A percentile compares a stretch with the other conserved stretches of the same genome.
Evolutionary conservation across 2,329 filamentous ascomycete species (phyloP).

Genomic region (Botrytis cinerea): DNA sequence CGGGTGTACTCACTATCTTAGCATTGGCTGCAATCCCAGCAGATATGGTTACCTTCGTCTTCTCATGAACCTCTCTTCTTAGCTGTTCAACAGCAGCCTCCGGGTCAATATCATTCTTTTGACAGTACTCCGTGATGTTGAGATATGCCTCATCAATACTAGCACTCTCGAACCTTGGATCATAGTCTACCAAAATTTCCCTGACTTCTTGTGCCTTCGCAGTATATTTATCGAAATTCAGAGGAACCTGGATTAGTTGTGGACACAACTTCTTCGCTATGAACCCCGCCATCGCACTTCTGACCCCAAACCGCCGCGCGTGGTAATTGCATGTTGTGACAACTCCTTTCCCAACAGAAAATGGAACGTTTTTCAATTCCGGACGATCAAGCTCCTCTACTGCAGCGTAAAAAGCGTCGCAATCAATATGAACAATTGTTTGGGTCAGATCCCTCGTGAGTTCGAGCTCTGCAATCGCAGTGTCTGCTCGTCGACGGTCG

Average conservation of each 20-base stretch:
- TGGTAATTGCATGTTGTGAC: conserved; percentile 79
- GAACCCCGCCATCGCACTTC: conserved; percentile 94
- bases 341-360: conserved; percentile 78
- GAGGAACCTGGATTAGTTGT: conserved; percentile 74
- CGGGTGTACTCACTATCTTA: conserved; percentile 55
- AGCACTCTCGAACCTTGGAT: conserved; percentile 86
- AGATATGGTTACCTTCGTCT: conserved; percentile 83
- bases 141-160: conserved; percentile 97
- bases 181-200: conserved; percentile 80
- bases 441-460: conserved; percentile 78
- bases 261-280: conserved; percentile 95
- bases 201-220: conserved; percentile 88
- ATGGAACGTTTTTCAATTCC: conserved; percentile 81
- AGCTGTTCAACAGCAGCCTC: conserved; percentile 76
- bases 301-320: conserved; percentile 84
- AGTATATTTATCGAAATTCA: conserved; percentile 88
- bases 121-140: conserved; percentile 88
- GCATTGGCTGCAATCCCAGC: conserved; percentile 94
- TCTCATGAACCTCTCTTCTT: conserved; percentile 72
- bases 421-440: conserved; percentile 87
- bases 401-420: conserved; percentile 95
- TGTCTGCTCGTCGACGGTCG: conserved; percentile 76
- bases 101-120: conserved; percentile 64
- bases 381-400: conserved; percentile 85
- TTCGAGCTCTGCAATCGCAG: conserved; percentile 79